A percentile compares a stretch with the other conserved stretches of the same genome.
phyloP scores from a whole-genome alignment of 495 filamentous ascomycete genomes.

The Xylaria sp. region DNA sequence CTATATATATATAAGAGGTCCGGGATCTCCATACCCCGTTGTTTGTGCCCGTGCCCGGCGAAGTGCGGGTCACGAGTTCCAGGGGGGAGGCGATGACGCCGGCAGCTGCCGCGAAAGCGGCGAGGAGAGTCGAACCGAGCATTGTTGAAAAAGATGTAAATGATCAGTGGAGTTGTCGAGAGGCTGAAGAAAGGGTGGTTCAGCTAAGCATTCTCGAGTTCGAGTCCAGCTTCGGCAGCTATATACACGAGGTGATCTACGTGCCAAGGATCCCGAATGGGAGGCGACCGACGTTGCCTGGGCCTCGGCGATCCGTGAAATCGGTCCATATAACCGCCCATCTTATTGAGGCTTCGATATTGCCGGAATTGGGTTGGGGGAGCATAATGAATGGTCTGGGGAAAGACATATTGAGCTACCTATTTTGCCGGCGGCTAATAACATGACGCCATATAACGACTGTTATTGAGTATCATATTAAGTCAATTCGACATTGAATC shows the following conservation, averaged over 20 bases:
- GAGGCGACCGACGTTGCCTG: background rate
- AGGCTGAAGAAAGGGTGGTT: conserved; percentile 2
- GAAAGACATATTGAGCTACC: conserved; percentile 9
- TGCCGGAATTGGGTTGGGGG: conserved; percentile 7
- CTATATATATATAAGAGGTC: background rate
- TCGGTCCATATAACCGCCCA: conserved; percentile 17
- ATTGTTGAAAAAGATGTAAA: conserved; percentile 20
- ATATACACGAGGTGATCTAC: conserved; percentile 19
- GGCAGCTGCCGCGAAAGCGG: conserved; percentile 47
- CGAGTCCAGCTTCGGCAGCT: conserved; percentile 10
- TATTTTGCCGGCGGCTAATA: conserved; percentile 26
- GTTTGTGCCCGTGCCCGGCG: conserved; percentile 54
- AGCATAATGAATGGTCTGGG: background rate
- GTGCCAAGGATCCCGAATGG: background rate
- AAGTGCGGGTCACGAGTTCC: conserved; percentile 43
- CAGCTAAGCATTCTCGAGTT: conserved; percentile 19
- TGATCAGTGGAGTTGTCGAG: conserved; percentile 9
- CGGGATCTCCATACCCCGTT: conserved; percentile 44
- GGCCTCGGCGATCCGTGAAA: background rate
- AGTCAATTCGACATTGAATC: background rate
- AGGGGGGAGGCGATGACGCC: conserved; percentile 52
- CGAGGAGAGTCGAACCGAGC: conserved; percentile 44
- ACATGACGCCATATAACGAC: conserved; percentile 3
- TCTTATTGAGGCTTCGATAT: conserved; percentile 23
- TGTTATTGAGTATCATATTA: background rate